Evolutionary conservation across 75 land plant genomes (phyloP), one percentile per base, ranked within the genome.

Genomic region (Pseudotsuga menziesii): DNA sequence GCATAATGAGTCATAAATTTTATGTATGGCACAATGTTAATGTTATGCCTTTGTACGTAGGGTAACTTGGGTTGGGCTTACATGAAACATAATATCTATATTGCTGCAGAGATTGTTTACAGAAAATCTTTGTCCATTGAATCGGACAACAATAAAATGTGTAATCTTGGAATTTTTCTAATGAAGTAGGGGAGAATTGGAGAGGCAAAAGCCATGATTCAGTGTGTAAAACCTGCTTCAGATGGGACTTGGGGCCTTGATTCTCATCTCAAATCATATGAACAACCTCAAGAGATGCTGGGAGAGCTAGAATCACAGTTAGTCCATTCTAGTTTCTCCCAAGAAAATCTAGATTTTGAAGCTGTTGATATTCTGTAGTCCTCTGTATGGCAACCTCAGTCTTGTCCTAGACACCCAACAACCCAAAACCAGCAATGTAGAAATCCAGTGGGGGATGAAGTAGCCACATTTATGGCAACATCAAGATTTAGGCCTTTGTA

Each of bases 231-330:
- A 72, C 92, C 88, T 19, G 89, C 98, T 4, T 77, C 79, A 1
- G 98, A 94, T 72, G 92, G 86, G 3, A 89, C 89, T 0, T 79
- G 95, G 76, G 95, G 98, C 12, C 82, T 86, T 0, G 99, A 97
- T 78, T 97, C 99, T 2, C 99, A 97, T 81, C 89, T 97, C 62
- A 97, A 97, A 75, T 96, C 99, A 15, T 97, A 84, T 57, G 98
- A 94, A 48, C 87, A 97, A 58, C 97, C 97, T 0, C 97, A 94
- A 76, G 95, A 94, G 69, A 96, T 96, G 99, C 89, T 96, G 9
- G 83, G 61, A 19, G 98, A 96, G 66, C 83, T 93, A 17, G 97
- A 91, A 27, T 79, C 86, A 0, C 78, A 76, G 11, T 69, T 41
- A 29, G 35, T 26, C 76, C 7, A 4, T 22, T 76, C 22, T 8